Evolutionary conservation across 208 protist species (phyloP), one percentile per base, ranked within the genome.

Genomic region (Phytomonas francai): DNA sequence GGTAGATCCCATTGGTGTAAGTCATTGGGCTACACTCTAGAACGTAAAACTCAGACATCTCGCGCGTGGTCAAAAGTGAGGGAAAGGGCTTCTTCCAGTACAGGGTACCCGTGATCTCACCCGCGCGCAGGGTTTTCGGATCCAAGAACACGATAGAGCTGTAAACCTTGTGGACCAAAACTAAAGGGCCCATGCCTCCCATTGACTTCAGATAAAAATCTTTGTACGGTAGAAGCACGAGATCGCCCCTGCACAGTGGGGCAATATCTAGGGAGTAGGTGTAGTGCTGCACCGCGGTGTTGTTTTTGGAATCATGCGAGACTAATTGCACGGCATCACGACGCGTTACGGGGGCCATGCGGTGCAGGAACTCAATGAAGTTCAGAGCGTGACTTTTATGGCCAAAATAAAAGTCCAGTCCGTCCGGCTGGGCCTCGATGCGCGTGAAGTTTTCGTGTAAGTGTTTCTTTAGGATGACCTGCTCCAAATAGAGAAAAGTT

Each of bases 391-490:
- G 97, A 58, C 79, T 92, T 58, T 94, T 91, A 78, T 96, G 84
- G n/a, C 54, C 72, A 81, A 99, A 99, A 86, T 93, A 99, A 67
- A 99, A 99, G 76, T 99, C 98, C 19, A 99, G 70, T 45, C 98
- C 98, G 70, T 99, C 97, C 0, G 94, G 83, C 66, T 95, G 74
- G 65, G 94, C 85, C 65, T 98, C 85, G 67, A 99, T 98, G 70
- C 97, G 97, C 51, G 95, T 94, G 68, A 94, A 94, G 68, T 98
- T 93, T 27, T 87, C 77, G 76, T 99, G 98, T 45, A 97, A 80
- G 28, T 86, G 83, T 80, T 99, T 96, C 85, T 99, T 99, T 34
- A 99, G 72, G 67, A 99, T 99, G 28, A 99, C 69, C 85, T 99
- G 98, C 89, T 99, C 98, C 16, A 99, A 78, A 72, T 90, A 99